Evolutionary conservation across 2,329 filamentous ascomycete genomes (phyloP).

Genomic region (Aspergillus sp.): DNA sequence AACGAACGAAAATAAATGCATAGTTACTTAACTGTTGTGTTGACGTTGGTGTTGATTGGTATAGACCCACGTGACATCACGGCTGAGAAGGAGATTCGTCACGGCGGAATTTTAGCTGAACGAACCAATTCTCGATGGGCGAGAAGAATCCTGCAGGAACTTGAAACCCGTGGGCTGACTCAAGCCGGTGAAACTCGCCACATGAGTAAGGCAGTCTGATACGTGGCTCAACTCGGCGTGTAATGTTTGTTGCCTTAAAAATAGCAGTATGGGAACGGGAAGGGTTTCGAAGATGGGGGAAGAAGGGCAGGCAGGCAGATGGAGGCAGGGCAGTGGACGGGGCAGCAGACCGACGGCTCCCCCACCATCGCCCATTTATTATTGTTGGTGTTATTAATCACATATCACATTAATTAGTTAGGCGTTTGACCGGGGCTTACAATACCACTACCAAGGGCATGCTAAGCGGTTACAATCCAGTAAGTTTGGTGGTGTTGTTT

Average conservation of each 20-base stretch:
- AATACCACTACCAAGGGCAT: conserved; percentile 7
- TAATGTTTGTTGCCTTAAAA: not conserved
- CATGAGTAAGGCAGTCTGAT: not conserved
- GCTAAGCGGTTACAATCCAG: not conserved
- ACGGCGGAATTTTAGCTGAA: not conserved
- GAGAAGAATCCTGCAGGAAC: conserved; percentile 1
- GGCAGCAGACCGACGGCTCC: not conserved
- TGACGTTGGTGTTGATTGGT: not conserved
- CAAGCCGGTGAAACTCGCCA: not conserved
- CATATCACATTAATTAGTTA: not conserved
- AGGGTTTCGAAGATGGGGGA: too few relatives aligned
- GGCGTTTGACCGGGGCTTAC: not conserved
- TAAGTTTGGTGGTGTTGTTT: conserved; percentile 10
- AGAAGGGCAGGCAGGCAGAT: not conserved
- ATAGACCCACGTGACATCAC: conserved; percentile 27
- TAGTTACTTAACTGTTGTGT: not conserved
- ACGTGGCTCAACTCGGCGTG: not conserved
- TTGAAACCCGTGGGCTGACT: conserved; percentile 6
- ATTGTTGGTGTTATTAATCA: not conserved
- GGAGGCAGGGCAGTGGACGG: not conserved
- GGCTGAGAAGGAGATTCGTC: conserved; percentile 14
- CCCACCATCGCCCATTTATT: not conserved
- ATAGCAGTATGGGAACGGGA: not conserved
- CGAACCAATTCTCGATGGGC: not conserved
- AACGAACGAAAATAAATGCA: not conserved